Evolutionary conservation across 2,329 filamentous ascomycete species (phyloP).

Genomic region (Ophiognomonia clavigignenti-juglandacearum): DNA sequence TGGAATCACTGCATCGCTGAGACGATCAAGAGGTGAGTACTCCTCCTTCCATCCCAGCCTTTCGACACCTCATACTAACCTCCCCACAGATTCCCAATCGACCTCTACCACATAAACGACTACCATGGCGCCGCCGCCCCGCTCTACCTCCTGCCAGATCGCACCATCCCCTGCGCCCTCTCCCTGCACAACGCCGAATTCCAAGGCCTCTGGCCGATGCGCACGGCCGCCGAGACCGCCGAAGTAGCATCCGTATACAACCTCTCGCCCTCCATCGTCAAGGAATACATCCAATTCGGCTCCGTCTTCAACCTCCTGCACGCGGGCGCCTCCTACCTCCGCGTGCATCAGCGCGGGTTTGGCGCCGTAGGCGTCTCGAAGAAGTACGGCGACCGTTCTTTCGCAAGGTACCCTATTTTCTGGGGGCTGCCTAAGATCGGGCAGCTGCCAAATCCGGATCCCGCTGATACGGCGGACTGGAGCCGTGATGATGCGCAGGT

Average conservation of each 20-base stretch:
- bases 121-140: slow-evolving; percentile 44
- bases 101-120: slow-evolving; percentile 35
- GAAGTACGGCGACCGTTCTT: slow-evolving; percentile 47
- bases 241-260: slow-evolving; percentile 63
- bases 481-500: slow-evolving; percentile 39
- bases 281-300: slow-evolving; percentile 60
- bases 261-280: slow-evolving; percentile 47
- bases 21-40: slow-evolving; percentile 43
- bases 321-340: slow-evolving; percentile 53
- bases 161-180: slow-evolving; percentile 55
- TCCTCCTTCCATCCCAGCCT: neutral
- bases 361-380: slow-evolving; percentile 61
- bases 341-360: slow-evolving; percentile 60
- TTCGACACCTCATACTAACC: neutral
- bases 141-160: slow-evolving; percentile 54
- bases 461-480: slow-evolving; percentile 56
- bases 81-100: slow-evolving; percentile 32
- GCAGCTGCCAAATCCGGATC: slow-evolving; percentile 59
- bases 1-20: slow-evolving; percentile 65
- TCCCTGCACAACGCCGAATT: slow-evolving; percentile 66
- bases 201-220: slow-evolving; percentile 62
- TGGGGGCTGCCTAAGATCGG: slow-evolving; percentile 58
- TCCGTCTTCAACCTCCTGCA: slow-evolving; percentile 63
- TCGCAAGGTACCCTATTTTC: slow-evolving; percentile 62
- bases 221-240: slow-evolving; percentile 47